phyloP scores from a whole-genome alignment of 768 basidiomycete species.

The Pleurotus pulmonarius region DNA sequence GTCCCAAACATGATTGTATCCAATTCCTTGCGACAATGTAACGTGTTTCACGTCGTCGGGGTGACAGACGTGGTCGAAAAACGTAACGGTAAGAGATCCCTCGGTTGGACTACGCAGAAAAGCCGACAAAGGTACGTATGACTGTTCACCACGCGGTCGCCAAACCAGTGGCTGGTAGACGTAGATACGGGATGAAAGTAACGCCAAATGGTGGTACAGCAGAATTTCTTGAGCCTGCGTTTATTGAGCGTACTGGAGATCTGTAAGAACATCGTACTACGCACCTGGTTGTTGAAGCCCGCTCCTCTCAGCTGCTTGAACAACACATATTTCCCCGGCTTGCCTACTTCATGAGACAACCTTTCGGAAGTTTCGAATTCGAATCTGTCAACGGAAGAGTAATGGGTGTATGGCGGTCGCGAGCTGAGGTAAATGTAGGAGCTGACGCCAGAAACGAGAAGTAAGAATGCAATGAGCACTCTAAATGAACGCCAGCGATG shows the following conservation, averaged over 20 bases:
- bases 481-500: constrained; percentile 19
- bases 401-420: constrained; percentile 36
- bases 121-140: constrained; percentile 37
- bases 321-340: constrained; percentile 32
- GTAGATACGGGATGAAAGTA: constrained; percentile 34
- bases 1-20: constrained; percentile 31
- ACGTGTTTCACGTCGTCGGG: constrained; percentile 33
- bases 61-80: constrained; percentile 38
- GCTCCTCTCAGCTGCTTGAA: constrained; percentile 45
- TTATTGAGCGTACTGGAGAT: background rate
- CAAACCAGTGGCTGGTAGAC: constrained; percentile 44
- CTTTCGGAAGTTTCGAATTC: constrained; percentile 27
- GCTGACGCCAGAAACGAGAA: constrained; percentile 16
- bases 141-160: constrained; percentile 37
- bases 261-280: constrained; percentile 4
- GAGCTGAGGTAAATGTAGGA: constrained; percentile 30
- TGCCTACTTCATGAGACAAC: constrained; percentile 20
- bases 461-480: constrained; percentile 10
- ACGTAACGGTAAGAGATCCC: constrained; percentile 28
- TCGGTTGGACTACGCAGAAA: constrained; percentile 38
- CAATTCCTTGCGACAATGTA: constrained; percentile 15
- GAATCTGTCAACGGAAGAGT: constrained; percentile 23
- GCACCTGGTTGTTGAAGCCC: constrained; percentile 47
- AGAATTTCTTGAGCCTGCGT: constrained; percentile 42
- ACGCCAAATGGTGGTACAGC: constrained; percentile 41